Evolutionary conservation across 805 yeast species (phyloP), one percentile per base, ranked within the genome.

Genomic region (Teunomyces atbi): DNA sequence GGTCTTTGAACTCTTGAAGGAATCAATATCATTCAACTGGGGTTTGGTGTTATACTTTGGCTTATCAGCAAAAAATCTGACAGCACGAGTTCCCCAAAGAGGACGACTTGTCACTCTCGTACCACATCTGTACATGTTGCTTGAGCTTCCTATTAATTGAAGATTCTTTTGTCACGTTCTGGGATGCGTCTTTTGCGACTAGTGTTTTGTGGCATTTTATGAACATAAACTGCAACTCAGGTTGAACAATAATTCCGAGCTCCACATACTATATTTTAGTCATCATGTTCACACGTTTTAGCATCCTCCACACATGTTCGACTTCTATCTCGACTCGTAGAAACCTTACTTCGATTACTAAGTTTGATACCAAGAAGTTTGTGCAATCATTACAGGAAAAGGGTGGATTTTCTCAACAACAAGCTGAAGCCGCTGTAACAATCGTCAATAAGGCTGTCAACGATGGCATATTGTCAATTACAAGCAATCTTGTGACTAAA

Each of bases 401-500:
- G 42, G 95, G 96, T 6, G 75, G 71, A 3, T 88, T 92, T 64
- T 76, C 80, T 5, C 76, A 77, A 38, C 73, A 81, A 47, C 98
- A 94, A 64, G 83, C 96, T 0, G 88, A 84, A 53, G 81, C 88
- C 0, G 87, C 95, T 0, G 86, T 92, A 5, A 74, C 73, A 34
- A 81, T 90, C 4, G 82, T 94, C 50, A 74, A 84, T 33, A 74
- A 77, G 39, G 89, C 96, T 0, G 78, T 92, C 23, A 83, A 83
- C 56, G 94, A 89, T 52, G 94, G 96, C 4, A 82, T 90, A 26
- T 77, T 78, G 18, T 81, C 85, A 46, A 83, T 89, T 20, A 82
- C 91, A 7, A 75, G 83, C 32, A 86, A 86, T 58, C 69, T 92
- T 46, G 96, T 92, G n/a, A 81, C 90, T 20, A 84, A 89, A 56